phyloP scores from a whole-genome alignment of 495 filamentous ascomycete species.

The Penicillium canariense region DNA sequence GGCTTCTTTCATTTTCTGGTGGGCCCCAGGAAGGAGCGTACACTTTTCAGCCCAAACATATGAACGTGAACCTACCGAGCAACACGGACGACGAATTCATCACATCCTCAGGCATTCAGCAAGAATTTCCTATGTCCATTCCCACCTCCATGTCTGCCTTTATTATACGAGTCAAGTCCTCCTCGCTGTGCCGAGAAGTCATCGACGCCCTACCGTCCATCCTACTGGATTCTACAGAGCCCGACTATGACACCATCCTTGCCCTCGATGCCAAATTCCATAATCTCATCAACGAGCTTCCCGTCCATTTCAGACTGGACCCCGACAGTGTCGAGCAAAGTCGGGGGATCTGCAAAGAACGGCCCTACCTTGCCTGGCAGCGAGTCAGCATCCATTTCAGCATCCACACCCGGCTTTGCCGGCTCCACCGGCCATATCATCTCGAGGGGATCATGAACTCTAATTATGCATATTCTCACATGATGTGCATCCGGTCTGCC shows the following conservation, averaged over 20 bases:
- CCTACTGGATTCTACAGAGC: conserved; percentile 18
- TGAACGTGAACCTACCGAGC: conserved; percentile 30
- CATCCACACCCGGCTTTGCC: conserved; percentile 27
- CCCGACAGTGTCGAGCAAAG: conserved; percentile 21
- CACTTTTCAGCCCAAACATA: conserved; percentile 29
- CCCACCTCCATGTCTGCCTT: conserved; percentile 28
- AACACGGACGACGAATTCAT: conserved; percentile 32
- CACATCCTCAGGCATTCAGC: conserved; percentile 7
- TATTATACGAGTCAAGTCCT: conserved; percentile 20
- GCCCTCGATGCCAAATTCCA: conserved; percentile 24
- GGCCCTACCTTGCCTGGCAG: conserved; percentile 27
- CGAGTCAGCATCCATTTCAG: conserved; percentile 23
- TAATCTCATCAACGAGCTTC: conserved; percentile 15
- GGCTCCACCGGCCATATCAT: conserved; percentile 32
- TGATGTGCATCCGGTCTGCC: conserved; percentile 26
- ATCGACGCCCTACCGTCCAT: conserved; percentile 28
- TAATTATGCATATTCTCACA: conserved; percentile 29
- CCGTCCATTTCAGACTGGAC: conserved; percentile 24
- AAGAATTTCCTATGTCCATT: conserved; percentile 11
- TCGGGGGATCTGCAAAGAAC: conserved; percentile 18
- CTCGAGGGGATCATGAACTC: conserved; percentile 25
- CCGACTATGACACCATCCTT: conserved; percentile 25
- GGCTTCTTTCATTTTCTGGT: conserved; percentile 27
- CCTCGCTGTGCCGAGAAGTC: conserved; percentile 28
- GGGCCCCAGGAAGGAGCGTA: conserved; percentile 29